phyloP scores from a whole-genome alignment of 331 rosid genomes.

The Prunus yedoensis region DNA sequence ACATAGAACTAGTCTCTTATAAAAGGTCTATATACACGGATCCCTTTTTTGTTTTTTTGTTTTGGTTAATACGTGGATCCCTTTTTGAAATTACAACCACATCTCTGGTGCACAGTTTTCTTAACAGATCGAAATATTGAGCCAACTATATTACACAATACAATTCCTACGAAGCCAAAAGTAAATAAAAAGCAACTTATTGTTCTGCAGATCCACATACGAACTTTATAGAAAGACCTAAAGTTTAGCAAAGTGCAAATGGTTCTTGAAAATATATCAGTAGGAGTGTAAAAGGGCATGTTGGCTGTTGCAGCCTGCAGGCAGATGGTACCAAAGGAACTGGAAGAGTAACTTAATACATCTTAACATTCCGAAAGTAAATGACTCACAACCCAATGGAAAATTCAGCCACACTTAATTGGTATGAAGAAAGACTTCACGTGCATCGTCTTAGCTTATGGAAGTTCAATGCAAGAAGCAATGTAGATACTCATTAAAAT shows the following conservation, averaged over 20 bases:
- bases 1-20: background rate
- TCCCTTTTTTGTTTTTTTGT: no score
- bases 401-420: background rate
- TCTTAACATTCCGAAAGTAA: background rate
- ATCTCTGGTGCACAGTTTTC: background rate
- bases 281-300: background rate
- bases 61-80: no score
- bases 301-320: slow-evolving; percentile 4
- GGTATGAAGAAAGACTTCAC: background rate
- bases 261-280: background rate
- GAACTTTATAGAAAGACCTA: background rate
- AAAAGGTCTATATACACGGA: background rate
- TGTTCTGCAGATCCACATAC: background rate
- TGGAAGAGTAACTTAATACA: background rate
- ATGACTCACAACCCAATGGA: background rate
- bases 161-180: background rate
- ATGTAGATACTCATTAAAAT: slow-evolving; percentile 5
- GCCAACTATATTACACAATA: background rate
- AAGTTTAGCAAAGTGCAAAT: slow-evolving; percentile 13
- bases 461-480: background rate
- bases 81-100: background rate
- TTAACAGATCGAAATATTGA: background rate
- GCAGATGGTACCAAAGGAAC: background rate
- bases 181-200: background rate
- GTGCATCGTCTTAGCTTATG: background rate